Base-by-base conservation (phyloP, 2,329 filamentous ascomycete genomes). In the Botrytis cinerea region DNA sequence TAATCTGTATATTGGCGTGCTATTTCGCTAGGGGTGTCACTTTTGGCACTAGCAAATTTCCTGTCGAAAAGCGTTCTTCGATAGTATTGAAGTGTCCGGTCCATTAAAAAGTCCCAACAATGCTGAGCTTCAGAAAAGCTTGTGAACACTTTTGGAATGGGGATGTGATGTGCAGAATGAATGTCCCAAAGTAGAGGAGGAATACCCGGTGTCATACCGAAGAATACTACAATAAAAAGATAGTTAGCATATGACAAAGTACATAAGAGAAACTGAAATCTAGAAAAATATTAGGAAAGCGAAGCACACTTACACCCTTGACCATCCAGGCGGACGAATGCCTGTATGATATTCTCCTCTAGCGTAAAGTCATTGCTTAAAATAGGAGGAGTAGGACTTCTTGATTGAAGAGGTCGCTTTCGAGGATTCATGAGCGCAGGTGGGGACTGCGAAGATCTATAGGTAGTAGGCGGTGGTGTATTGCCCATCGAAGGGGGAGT, bases 51-150 rank as follows among this genome's bases (percentile, higher is more conserved):
- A 35, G 75, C 72, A 43, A 76, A 78, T 20, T 66, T 72, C 46
- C 75, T 63, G 64, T 79, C 76, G 71, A 78, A 80, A 2, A 75
- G 69, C 14, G 77, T 77, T 5, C 76, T 77, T 25, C 77, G 75
- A 71, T 77, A 79, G 73, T 78, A 80, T 73, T 79, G 77, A 18
- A 80, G 68, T 12, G 75, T 73, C 40, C 78, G 74, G 59, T 80
- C 78, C 77, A 78, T 77, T 22, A 80, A 75, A 72, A 79, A 78
- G 63, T 80, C 79, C 79, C 79, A 80, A 62, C 77, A 78, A 18
- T 69, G 73, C 63, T 80, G 78, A 6, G 79, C 79, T 16, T 74
- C 72, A 6, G 70, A 62, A 61, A 79, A 78, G n/a, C 74, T 73
- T 5, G 73, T 59, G 73, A 80, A 80, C 1, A 59, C 63, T 20